These are phyloP conservation scores for Fusarium sp. DNA, from an alignment of 2,329 filamentous ascomycete species.

Conservation along the genomic window DNA sequence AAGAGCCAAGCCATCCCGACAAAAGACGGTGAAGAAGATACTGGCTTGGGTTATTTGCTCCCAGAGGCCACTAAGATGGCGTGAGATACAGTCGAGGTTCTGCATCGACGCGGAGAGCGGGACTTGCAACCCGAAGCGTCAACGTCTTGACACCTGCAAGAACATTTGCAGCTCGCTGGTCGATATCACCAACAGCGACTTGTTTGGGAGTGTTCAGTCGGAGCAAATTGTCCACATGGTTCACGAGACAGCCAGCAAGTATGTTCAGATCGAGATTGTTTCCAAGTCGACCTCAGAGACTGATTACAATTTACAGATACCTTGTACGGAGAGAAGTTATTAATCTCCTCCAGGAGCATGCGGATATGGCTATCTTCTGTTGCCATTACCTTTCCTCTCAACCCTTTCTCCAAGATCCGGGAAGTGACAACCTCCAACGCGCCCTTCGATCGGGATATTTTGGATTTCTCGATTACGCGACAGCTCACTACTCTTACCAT, in stretches of 20 bases:
- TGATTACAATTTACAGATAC: background rate
- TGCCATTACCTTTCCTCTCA: constrained; percentile 7
- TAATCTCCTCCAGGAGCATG: background rate
- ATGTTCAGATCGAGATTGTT: background rate
- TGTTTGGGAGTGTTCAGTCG: background rate
- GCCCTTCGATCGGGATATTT: background rate
- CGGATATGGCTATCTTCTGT: constrained; percentile 4
- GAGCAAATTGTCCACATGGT: constrained; percentile 12
- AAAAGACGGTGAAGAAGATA: background rate
- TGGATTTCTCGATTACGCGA: background rate
- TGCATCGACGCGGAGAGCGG: constrained; percentile 12
- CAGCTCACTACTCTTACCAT: fast-evolving
- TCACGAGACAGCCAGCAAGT: constrained; percentile 2
- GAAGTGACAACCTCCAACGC: fast-evolving
- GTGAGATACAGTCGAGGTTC: constrained; percentile 19
- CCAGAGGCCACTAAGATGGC: constrained; percentile 8
- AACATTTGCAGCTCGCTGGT: constrained; percentile 18
- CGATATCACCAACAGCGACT: background rate
- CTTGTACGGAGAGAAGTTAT: background rate
- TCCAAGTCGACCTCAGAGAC: no score
- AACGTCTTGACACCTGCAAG: constrained; percentile 1
- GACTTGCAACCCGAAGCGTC: background rate
- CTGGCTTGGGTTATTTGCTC: constrained; percentile 6
- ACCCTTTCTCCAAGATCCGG: background rate
- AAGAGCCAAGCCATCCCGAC: background rate